Base-by-base conservation (phyloP, 2,329 filamentous ascomycete genomes). In the Stenocarpella maydis region DNA sequence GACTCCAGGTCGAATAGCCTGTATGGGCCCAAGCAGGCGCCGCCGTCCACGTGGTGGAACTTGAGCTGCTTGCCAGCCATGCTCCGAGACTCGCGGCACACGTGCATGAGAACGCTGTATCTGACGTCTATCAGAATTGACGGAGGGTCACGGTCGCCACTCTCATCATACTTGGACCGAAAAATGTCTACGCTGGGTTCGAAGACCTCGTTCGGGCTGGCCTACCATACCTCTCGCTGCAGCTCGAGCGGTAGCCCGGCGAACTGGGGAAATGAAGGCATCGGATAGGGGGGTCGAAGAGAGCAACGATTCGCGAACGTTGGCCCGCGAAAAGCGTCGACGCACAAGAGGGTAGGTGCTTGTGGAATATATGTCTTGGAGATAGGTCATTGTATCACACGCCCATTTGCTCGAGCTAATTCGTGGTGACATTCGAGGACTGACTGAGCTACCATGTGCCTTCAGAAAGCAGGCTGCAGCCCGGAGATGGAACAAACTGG, bases 201-300 rank as follows among this genome's bases (percentile, higher is more conserved):
- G 10, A 41, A 6, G 12, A 28, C 7, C 58, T 47, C 58, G 26
- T 61, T 4, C 12, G 47, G 41, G 7, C 19, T 31, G 41, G 58
- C 58, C 14, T 61, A 41, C 58, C 58, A 61, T 21, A 61, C 41
- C 12, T 47, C 58, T 19, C 58, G 15, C 28, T 61, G 58, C 26
- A 61, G 41, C 58, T 61, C 58, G 26, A 61, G 58, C 19, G 58
- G 58, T 19, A 61, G 58, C 14, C 41, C 37, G 14, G 58, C 58
- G n/a, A 61, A 49, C 28, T 61, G 58, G 10, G 58, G 41, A 28
- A 61, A 61, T 24, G 26, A 34, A 19, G 28, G 14, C 58, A 61
- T 61, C 26, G 41, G 19, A 4, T 6, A 26, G 12, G 53, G 26
- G 10, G 14, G 12, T 39, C 9, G 15, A 10, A 1, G 12, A 2